These are phyloP conservation scores for Aspergillus vadensis DNA, from an alignment of 2,329 filamentous ascomycete genomes.

Conservation along the genomic window DNA sequence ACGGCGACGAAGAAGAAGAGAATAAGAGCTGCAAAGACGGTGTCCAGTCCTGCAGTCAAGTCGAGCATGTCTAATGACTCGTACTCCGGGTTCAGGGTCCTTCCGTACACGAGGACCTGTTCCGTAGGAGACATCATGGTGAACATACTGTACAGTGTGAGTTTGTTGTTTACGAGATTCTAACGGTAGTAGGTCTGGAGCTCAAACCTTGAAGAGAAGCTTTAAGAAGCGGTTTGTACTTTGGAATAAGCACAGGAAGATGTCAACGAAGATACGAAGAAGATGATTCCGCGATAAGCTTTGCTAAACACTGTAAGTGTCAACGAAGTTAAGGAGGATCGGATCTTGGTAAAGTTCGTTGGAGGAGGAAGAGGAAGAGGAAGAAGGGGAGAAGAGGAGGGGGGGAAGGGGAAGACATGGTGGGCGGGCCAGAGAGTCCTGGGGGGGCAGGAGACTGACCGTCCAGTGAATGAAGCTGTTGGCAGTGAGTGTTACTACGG, in stretches of 20 bases:
- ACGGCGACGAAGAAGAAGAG: background rate
- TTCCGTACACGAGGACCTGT: constrained; percentile 21
- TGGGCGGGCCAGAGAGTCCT: background rate
- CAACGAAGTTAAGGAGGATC: background rate
- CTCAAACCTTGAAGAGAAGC: no score
- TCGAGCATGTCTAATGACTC: constrained; percentile 12
- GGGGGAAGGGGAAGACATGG: background rate
- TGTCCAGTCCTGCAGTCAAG: constrained; percentile 12
- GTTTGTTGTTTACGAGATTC: no score
- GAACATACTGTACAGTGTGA: background rate
- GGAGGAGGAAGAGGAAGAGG: background rate
- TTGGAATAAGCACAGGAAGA: background rate
- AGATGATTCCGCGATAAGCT: background rate
- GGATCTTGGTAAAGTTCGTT: background rate
- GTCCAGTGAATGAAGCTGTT: background rate
- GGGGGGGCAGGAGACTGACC: background rate
- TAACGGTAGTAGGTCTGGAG: no score
- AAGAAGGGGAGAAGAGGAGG: background rate
- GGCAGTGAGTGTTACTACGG: background rate
- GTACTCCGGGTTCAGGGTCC: constrained; percentile 7
- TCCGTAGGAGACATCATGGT: constrained; percentile 19
- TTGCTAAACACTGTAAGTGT: background rate
- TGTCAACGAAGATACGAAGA: background rate
- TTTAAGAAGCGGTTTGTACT: no score
- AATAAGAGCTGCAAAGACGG: constrained; percentile 12